These are phyloP conservation scores for Rhizopogon sp. DNA, from an alignment of 768 basidiomycete species.

Conservation along the genomic window DNA sequence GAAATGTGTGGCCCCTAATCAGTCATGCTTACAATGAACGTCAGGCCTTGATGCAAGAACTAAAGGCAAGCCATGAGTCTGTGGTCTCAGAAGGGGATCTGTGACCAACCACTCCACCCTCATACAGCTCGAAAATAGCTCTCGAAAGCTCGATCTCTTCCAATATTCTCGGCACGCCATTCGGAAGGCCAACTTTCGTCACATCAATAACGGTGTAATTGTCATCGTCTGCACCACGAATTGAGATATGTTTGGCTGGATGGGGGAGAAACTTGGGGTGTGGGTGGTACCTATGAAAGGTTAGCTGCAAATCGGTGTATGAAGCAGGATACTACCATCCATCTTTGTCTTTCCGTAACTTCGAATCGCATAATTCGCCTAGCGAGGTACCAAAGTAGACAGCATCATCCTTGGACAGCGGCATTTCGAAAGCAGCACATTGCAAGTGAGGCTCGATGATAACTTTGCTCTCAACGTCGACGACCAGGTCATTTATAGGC, in stretches of 20 bases:
- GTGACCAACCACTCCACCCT: slow-evolving; percentile 71
- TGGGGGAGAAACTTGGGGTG: slow-evolving; percentile 76
- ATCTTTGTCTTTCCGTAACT: slow-evolving; percentile 64
- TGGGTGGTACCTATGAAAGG: slow-evolving; percentile 63
- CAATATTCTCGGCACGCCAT: slow-evolving; percentile 38
- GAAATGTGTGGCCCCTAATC: background rate
- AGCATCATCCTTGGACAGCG: slow-evolving; percentile 59
- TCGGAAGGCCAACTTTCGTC: slow-evolving; percentile 30
- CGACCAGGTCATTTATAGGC: slow-evolving; percentile 53
- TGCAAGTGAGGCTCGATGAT: slow-evolving; percentile 84
- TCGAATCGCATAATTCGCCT: slow-evolving; percentile 52
- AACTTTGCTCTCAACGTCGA: slow-evolving; percentile 71
- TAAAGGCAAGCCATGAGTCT: slow-evolving; percentile 21
- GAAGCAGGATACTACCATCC: slow-evolving; percentile 55
- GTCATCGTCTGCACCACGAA: slow-evolving; percentile 76
- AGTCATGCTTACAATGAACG: slow-evolving; percentile 57
- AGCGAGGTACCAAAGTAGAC: slow-evolving; percentile 68
- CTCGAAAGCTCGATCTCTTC: slow-evolving; percentile 84
- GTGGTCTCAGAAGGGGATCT: background rate
- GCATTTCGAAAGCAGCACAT: slow-evolving; percentile 86
- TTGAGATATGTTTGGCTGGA: slow-evolving; percentile 66
- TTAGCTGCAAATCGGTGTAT: background rate
- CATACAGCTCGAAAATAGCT: slow-evolving; percentile 84
- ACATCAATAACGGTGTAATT: slow-evolving; percentile 72
- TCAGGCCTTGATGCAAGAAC: slow-evolving; percentile 87